Conservation (phyloP, 2,329 filamentous ascomycete genomes). For the Rachicladosporium sp. region DNA sequence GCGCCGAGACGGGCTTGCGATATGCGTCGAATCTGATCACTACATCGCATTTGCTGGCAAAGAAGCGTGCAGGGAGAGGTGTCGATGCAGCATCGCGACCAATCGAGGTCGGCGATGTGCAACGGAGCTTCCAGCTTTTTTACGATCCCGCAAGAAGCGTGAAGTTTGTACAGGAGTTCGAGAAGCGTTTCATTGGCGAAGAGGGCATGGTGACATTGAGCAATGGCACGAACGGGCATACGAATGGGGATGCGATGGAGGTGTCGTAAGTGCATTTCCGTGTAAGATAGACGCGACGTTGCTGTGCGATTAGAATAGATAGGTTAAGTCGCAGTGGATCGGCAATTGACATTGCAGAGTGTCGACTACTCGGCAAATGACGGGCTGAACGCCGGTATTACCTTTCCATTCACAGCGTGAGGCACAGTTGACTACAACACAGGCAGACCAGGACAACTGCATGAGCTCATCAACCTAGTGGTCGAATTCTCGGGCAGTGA, state of each 20-base stretch:
- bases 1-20: conserved; percentile 76
- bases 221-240: conserved; percentile 34
- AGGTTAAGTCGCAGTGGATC: no score
- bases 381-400: no score
- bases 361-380: no score
- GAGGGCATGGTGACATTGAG: conserved; percentile 64
- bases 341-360: no score
- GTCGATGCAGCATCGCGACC: conserved; percentile 40
- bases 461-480: no score
- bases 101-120: conserved; percentile 75
- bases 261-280: conserved; percentile 34
- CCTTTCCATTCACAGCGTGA: no score
- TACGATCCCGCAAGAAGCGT: conserved; percentile 82
- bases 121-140: conserved; percentile 87
- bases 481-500: no score
- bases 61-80: conserved; percentile 59
- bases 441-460: no score
- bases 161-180: conserved; percentile 78
- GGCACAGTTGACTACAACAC: no score
- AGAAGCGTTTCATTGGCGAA: conserved; percentile 86
- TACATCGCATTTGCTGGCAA: conserved; percentile 74
- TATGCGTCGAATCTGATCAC: conserved; percentile 98
- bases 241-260: conserved; percentile 52
- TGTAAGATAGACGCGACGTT: no score
- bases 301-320: no score